Evolutionary conservation across 2,329 filamentous ascomycete genomes (phyloP).

Genomic region (Juglanconis sp.): DNA sequence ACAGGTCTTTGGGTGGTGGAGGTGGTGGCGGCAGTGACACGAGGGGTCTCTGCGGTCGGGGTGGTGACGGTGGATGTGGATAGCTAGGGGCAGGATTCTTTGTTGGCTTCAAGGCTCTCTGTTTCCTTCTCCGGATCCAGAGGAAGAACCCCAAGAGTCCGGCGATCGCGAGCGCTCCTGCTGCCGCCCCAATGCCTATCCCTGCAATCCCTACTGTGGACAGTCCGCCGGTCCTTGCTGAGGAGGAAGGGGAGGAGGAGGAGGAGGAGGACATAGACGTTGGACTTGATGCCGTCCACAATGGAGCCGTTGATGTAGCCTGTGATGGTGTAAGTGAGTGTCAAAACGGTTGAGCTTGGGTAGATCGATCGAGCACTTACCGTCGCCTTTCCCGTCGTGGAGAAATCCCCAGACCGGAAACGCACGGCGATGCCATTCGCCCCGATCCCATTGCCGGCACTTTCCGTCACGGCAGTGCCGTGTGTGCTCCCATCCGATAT

Average conservation of each 20-base stretch:
- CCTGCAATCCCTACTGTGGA: conserved; percentile 23
- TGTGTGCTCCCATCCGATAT: conserved; percentile 19
- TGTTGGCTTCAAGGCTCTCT: neutral
- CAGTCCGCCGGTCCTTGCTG: conserved; percentile 2
- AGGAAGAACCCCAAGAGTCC: conserved; percentile 20
- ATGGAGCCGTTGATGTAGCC: conserved; percentile 1
- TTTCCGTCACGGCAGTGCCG: neutral
- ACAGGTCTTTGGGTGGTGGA: neutral
- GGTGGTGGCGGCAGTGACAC: neutral
- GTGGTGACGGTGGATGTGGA: conserved; percentile 1
- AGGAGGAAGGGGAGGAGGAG: neutral
- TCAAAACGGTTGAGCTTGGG: neutral
- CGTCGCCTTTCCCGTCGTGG: conserved; percentile 8
- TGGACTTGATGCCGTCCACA: neutral
- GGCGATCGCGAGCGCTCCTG: conserved; percentile 19
- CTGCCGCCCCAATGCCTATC: conserved; percentile 25
- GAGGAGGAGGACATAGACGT: neutral
- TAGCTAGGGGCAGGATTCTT: conserved; percentile 5
- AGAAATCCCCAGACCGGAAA: conserved; percentile 11
- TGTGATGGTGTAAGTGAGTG: neutral
- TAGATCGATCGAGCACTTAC: neutral
- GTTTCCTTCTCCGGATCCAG: conserved; percentile 22
- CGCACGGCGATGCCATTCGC: conserved; percentile 13
- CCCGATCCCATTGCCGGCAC: conserved; percentile 2
- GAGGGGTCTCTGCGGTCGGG: conserved; percentile 5